These are phyloP conservation scores for Hericium erinaceus DNA, from an alignment of 768 basidiomycete species.

Conservation along the genomic window DNA sequence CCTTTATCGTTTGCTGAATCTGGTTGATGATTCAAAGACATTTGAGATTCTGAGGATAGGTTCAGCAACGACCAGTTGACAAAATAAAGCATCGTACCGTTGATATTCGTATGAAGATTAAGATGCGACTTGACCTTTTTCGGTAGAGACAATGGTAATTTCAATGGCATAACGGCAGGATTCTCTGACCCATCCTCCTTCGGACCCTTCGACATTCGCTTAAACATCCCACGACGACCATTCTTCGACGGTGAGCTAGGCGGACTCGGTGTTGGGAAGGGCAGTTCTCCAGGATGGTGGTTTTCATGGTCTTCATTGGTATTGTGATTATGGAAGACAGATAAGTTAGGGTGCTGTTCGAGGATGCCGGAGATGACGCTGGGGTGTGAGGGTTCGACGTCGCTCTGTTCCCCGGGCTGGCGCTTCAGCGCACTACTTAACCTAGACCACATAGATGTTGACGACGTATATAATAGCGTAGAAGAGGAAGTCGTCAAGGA, in stretches of 20 bases:
- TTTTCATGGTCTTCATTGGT: constrained; percentile 2
- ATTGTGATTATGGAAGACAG: constrained; percentile 1
- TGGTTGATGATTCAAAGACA: constrained; percentile 17
- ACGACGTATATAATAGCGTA: not conserved
- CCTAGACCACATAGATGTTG: constrained; percentile 11
- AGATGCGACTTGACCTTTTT: constrained; percentile 15
- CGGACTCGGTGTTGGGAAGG: constrained; percentile 11
- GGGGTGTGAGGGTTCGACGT: constrained; percentile 2
- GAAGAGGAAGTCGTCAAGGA: not conserved
- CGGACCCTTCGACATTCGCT: constrained; percentile 10
- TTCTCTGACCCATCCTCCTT: constrained; percentile 8
- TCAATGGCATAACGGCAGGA: constrained; percentile 8
- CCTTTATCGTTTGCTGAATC: constrained; percentile 19
- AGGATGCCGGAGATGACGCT: constrained; percentile 5
- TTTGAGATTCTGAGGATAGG: constrained; percentile 5
- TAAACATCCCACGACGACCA: constrained; percentile 10
- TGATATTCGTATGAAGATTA: constrained; percentile 7
- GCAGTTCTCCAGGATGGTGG: constrained; percentile 5
- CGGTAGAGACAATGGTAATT: constrained; percentile 8
- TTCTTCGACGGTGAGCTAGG: constrained; percentile 12
- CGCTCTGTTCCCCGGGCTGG: constrained; percentile 1
- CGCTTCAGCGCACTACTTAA: constrained; percentile 12
- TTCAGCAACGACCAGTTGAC: not conserved
- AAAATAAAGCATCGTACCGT: not conserved
- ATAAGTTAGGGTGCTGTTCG: constrained; percentile 9